Evolutionary conservation across 768 basidiomycete species (phyloP).

Genomic region (Jaapia argillacea): DNA sequence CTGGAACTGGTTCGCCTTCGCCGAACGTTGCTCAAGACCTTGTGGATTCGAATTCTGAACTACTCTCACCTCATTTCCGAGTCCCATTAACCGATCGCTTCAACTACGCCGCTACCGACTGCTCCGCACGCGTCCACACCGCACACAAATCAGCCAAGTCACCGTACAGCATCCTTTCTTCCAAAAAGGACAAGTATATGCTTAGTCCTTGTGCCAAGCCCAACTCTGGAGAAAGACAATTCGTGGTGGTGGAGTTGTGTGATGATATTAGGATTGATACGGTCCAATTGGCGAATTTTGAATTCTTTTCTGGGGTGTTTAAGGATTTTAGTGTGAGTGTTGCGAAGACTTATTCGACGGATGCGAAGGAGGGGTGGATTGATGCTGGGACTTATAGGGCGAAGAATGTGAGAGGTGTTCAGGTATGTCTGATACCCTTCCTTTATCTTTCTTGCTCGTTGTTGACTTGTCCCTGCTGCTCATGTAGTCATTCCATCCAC

Average conservation of each 20-base stretch:
- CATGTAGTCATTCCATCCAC: constrained; percentile 66
- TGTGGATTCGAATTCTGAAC: constrained; percentile 17
- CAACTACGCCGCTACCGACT: constrained; percentile 91
- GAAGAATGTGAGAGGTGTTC: constrained; percentile 87
- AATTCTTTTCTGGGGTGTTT: constrained; percentile 97
- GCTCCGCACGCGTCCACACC: constrained; percentile 85
- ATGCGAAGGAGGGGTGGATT: constrained; percentile 30
- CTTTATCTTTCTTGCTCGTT: constrained; percentile 1
- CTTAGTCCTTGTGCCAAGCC: constrained; percentile 77
- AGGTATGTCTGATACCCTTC: constrained; percentile 48
- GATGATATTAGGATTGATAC: constrained; percentile 97
- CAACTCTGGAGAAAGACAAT: constrained; percentile 39
- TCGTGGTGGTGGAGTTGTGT: constrained; percentile 91
- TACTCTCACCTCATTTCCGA: constrained; percentile 49
- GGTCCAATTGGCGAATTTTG: constrained; percentile 91
- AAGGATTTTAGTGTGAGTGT: constrained; percentile 84
- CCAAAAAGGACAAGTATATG: constrained; percentile 94
- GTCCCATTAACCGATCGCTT: constrained; percentile 80
- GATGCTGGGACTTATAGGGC: constrained; percentile 74
- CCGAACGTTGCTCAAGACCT: constrained; percentile 7
- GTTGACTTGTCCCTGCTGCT: neutral
- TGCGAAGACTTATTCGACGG: constrained; percentile 31
- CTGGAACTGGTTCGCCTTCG: neutral
- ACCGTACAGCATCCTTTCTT: constrained; percentile 72
- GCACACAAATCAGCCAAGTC: constrained; percentile 79